Evolutionary conservation across 257 asterid genomes (phyloP).

Genomic region (Fraxinus pennsylvanica): DNA sequence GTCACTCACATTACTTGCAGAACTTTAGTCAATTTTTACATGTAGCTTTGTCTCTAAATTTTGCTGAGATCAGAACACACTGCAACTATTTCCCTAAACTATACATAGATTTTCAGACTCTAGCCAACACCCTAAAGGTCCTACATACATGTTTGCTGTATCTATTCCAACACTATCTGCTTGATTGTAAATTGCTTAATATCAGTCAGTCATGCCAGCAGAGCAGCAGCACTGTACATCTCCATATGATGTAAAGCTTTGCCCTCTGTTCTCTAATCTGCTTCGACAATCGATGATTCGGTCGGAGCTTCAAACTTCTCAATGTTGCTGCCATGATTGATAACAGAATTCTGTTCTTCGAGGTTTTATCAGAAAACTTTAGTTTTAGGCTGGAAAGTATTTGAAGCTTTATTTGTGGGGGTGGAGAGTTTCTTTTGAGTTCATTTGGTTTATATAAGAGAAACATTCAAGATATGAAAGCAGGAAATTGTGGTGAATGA

Average conservation of each 20-base stretch:
- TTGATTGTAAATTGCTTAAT: background rate
- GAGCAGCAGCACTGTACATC: conserved; percentile 19
- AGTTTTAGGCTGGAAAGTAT: background rate
- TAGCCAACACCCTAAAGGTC: background rate
- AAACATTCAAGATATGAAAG: background rate
- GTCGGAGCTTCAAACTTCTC: background rate
- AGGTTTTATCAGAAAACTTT: background rate
- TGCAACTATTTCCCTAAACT: background rate
- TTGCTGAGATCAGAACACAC: background rate
- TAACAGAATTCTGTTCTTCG: background rate
- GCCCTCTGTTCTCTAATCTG: conserved; percentile 13
- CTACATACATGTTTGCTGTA: background rate
- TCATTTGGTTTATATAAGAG: background rate
- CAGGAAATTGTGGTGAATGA: background rate
- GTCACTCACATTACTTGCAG: background rate
- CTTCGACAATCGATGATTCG: background rate
- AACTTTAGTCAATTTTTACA: background rate
- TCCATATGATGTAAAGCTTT: conserved; percentile 18
- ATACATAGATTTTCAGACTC: background rate
- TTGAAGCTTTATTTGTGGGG: background rate
- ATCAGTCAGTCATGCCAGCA: conserved; percentile 12
- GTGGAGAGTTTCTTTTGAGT: background rate
- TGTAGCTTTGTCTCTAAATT: background rate
- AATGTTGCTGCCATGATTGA: background rate
- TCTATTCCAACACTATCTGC: background rate